Conservation (phyloP, 2,329 filamentous ascomycete species). For the Amesomyces nigricolor region DNA sequence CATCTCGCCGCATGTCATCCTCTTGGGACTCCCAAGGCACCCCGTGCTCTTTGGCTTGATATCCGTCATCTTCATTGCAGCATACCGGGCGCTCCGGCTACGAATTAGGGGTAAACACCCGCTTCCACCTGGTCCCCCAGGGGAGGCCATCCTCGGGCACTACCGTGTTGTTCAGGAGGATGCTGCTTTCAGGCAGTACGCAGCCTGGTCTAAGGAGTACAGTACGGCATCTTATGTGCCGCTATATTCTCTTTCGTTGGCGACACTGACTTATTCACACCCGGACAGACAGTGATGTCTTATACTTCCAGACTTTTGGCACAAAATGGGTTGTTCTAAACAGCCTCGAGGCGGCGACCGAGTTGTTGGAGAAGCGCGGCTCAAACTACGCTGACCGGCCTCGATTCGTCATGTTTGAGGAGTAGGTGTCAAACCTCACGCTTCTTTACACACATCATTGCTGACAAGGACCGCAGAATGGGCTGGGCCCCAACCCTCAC, state of each 20-base stretch:
- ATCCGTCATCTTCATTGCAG: slow-evolving; percentile 15
- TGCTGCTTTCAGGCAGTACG: slow-evolving; percentile 31
- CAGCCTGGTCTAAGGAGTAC: slow-evolving; percentile 30
- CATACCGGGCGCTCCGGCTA: background rate
- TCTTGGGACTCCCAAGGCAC: background rate
- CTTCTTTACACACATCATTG: background rate
- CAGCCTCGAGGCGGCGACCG: slow-evolving; percentile 31
- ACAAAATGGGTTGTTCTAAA: slow-evolving; percentile 34
- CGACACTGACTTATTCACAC: no score
- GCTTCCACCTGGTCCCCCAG: slow-evolving; percentile 30
- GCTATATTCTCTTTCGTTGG: background rate
- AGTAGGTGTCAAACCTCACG: slow-evolving; percentile 15
- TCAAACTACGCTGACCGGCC: slow-evolving; percentile 35
- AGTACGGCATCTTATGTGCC: slow-evolving; percentile 22
- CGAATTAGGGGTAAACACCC: slow-evolving; percentile 10
- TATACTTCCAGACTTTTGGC: slow-evolving; percentile 29
- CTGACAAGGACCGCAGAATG: slow-evolving; percentile 27
- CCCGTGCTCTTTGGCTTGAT: background rate
- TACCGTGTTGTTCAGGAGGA: slow-evolving; percentile 29
- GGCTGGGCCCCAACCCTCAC: slow-evolving; percentile 40
- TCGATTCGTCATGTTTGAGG: slow-evolving; percentile 35
- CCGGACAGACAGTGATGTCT: slow-evolving; percentile 28
- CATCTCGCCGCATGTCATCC: background rate
- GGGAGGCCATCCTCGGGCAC: slow-evolving; percentile 30
- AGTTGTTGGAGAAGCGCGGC: slow-evolving; percentile 36